Conservation (phyloP, 2,329 filamentous ascomycete genomes). For the Trichoderma oligosporum region DNA sequence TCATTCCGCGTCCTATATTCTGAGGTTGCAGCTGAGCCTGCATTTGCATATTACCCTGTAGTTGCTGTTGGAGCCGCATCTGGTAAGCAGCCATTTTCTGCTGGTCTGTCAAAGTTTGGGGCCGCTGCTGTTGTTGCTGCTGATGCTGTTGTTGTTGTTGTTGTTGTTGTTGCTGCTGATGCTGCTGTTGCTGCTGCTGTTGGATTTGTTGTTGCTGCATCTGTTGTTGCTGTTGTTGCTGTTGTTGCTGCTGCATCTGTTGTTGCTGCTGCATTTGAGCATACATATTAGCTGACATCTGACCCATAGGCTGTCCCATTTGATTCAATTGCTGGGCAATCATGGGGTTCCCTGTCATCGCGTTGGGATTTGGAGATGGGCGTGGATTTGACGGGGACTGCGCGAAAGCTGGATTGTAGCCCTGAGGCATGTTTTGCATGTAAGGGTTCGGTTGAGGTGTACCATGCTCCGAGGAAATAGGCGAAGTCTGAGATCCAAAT, state of each 20-base stretch:
- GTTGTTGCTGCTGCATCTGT: slow-evolving; percentile 40
- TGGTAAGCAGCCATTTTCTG: slow-evolving; percentile 75
- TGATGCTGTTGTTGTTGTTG: slow-evolving; percentile 63
- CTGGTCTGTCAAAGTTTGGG: slow-evolving; percentile 52
- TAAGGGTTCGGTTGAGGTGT: slow-evolving; percentile 73
- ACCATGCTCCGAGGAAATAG: slow-evolving; percentile 70
- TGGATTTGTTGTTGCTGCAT: slow-evolving; percentile 43
- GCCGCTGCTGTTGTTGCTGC: slow-evolving; percentile 42
- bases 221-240: slow-evolving; percentile 51
- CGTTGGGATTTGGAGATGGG: slow-evolving; percentile 52
- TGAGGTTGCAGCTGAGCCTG: slow-evolving; percentile 50
- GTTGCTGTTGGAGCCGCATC: slow-evolving; percentile 76
- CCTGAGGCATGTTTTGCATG: slow-evolving; percentile 57
- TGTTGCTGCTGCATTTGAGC: slow-evolving; percentile 40
- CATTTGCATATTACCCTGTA: slow-evolving; percentile 54
- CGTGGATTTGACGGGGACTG: slow-evolving; percentile 54
- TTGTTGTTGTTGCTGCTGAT: slow-evolving; percentile 43
- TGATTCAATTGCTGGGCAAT: slow-evolving; percentile 51
- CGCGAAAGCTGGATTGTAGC: slow-evolving; percentile 57
- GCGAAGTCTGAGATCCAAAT: slow-evolving; percentile 69
- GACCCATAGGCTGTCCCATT: slow-evolving; percentile 46
- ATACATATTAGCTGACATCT: slow-evolving; percentile 44
- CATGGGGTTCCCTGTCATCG: slow-evolving; percentile 51
- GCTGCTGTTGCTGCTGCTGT: slow-evolving; percentile 44
- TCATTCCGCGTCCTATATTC: slow-evolving; percentile 46